phyloP scores from a whole-genome alignment of 768 basidiomycete genomes.

The Multifurca ochricompacta region DNA sequence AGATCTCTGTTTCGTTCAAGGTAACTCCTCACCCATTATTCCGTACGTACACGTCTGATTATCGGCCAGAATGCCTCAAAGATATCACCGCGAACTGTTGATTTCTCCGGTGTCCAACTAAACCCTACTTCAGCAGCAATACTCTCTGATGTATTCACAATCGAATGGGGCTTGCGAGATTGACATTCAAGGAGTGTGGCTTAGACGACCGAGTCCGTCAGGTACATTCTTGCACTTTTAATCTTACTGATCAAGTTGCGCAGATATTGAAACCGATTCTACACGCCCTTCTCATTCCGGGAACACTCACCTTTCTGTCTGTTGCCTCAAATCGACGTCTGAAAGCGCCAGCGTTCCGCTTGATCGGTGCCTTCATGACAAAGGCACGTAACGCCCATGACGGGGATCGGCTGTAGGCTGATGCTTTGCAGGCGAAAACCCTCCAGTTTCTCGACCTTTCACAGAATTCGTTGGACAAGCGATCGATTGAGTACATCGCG shows the following conservation, averaged over 20 bases:
- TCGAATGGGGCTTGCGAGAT: slow-evolving; percentile 91
- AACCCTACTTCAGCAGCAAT: slow-evolving; percentile 63
- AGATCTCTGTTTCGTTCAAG: slow-evolving; percentile 64
- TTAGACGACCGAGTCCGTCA: slow-evolving; percentile 68
- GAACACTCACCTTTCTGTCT: slow-evolving; percentile 72
- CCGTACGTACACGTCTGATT: not conserved
- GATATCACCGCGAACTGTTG: slow-evolving; percentile 59
- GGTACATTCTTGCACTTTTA: not conserved
- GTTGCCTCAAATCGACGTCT: slow-evolving; percentile 82
- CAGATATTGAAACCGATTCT: slow-evolving; percentile 84
- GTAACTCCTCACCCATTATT: slow-evolving; percentile 28
- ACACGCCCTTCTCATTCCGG: slow-evolving; percentile 81
- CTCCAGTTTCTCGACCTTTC: slow-evolving; percentile 88
- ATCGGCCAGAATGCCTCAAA: slow-evolving; percentile 40
- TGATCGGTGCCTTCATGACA: slow-evolving; percentile 72
- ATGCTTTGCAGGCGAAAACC: slow-evolving; percentile 49
- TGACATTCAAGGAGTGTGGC: slow-evolving; percentile 81
- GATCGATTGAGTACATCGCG: slow-evolving; percentile 74
- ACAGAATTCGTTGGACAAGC: slow-evolving; percentile 78
- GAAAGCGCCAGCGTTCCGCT: slow-evolving; percentile 65
- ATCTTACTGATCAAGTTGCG: not conserved
- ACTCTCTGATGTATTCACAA: slow-evolving; percentile 82
- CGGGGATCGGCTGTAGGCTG: not conserved
- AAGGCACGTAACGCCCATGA: slow-evolving; percentile 40
- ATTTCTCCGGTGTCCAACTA: slow-evolving; percentile 75